These are phyloP conservation scores for Nakazawaea molendinolei DNA, from an alignment of 805 yeast species.

Conservation along the genomic window DNA sequence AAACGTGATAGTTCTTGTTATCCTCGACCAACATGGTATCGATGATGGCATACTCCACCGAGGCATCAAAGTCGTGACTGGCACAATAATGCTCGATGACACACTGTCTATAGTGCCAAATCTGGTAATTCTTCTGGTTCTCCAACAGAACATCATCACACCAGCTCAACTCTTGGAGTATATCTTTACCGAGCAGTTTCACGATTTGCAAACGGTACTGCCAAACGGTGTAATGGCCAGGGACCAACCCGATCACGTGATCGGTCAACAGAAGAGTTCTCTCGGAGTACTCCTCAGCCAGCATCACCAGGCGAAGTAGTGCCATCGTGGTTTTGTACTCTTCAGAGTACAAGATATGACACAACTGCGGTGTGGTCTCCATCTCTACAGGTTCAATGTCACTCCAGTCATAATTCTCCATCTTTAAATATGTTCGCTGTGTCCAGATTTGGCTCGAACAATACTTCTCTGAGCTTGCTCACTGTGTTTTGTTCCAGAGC, in stretches of 20 bases:
- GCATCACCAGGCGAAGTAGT: conserved; percentile 51
- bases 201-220: conserved; percentile 54
- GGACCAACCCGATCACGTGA: conserved; percentile 55
- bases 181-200: conserved; percentile 25
- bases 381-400: conserved; percentile 9
- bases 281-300: conserved; percentile 52
- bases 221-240: conserved; percentile 95
- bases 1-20: conserved; percentile 89
- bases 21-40: conserved; percentile 70
- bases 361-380: conserved; percentile 24
- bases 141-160: conserved; percentile 66
- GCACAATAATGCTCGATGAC: conserved; percentile 33
- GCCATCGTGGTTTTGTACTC: conserved; percentile 64
- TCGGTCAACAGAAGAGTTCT: conserved; percentile 68
- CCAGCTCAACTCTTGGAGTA: conserved; percentile 66
- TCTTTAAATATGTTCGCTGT: too few relatives aligned
- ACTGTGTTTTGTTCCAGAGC: too few relatives aligned
- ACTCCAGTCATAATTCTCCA: conserved; percentile 6
- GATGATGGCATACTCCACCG: conserved; percentile 60
- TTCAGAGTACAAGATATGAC: conserved; percentile 65
- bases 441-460: too few relatives aligned
- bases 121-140: conserved; percentile 88
- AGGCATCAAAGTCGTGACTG: conserved; percentile 27
- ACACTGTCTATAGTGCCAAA: conserved; percentile 90
- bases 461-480: too few relatives aligned